Evolutionary conservation across 2,329 filamentous ascomycete species (phyloP).

Genomic region (Ambrosiella cleistominuta): DNA sequence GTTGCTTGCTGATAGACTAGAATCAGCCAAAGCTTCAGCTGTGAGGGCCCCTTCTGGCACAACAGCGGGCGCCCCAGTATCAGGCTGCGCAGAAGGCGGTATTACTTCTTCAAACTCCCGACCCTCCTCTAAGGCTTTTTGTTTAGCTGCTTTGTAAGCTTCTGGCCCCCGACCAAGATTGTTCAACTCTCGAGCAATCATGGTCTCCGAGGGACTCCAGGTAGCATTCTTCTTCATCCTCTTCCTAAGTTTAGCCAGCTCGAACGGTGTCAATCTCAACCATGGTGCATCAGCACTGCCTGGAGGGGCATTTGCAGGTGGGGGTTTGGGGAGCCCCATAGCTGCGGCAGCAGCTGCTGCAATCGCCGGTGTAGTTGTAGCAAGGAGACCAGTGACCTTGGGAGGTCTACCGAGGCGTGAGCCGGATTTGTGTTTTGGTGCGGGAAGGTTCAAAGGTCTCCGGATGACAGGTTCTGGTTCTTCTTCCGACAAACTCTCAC

Average conservation of each 20-base stretch:
- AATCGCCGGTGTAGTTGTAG: conserved; percentile 18
- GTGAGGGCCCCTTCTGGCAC: conserved; percentile 44
- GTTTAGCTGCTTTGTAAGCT: conserved; percentile 42
- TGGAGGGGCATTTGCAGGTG: conserved; percentile 39
- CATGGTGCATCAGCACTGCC: conserved; percentile 45
- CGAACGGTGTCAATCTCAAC: conserved; percentile 46
- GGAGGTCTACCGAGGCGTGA: conserved; percentile 14
- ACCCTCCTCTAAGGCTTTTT: conserved; percentile 48
- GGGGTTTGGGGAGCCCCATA: conserved; percentile 33
- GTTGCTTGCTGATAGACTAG: conserved; percentile 44
- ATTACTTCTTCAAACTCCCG: conserved; percentile 30
- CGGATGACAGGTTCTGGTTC: conserved; percentile 26
- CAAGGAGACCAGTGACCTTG: conserved; percentile 14
- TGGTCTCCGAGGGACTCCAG: conserved; percentile 70
- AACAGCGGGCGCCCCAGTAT: conserved; percentile 19
- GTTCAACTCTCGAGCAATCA: conserved; percentile 66
- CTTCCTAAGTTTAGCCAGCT: conserved; percentile 54
- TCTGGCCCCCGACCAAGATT: conserved; percentile 49
- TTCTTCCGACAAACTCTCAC: conserved; percentile 22
- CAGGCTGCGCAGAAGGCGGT: conserved; percentile 17
- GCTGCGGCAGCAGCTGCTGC: conserved; percentile 25
- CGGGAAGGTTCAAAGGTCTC: conserved; percentile 16
- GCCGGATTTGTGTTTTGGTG: conserved; percentile 8
- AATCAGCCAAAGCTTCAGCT: conserved; percentile 38
- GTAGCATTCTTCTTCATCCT: conserved; percentile 84